Evolutionary conservation across 331 rosid species (phyloP), one percentile per base, ranked within the genome.

Genomic region (Phaseolus coccineus): DNA sequence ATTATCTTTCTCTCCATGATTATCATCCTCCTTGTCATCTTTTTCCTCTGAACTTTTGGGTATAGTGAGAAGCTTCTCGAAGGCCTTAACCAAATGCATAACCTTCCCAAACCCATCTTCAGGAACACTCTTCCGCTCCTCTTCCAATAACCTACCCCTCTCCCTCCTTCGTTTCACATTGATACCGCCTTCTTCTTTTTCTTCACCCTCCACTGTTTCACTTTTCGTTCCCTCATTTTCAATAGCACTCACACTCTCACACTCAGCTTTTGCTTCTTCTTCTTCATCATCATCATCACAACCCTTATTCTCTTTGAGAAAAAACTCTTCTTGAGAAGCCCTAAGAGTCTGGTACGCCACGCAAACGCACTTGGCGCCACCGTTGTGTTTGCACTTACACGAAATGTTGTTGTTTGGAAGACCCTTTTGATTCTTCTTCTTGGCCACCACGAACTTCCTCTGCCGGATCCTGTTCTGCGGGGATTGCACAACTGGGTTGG

Each of bases 301-400:
- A 19, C 22, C 14, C 10, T 84, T 80, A 37, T 85, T 84, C 86
- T 88, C 90, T 48, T 48, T 48, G 55, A 48, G 55, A 85, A 90
- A 90, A 55, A 93, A 96, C 68, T 90, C 97, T 55, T 91, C 99
- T 83, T 91, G 99, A 0, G 97, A 93, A 28, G 88, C 94, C 84
- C 96, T 88, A 28, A 96, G 84, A 68, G 73, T 91, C 78, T 91
- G 87, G 15, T 96, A 96, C 7, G 99, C 99, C 73, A 86, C 84
- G 46, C 97, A 91, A 0, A 90, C 68, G 57, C 98, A 96, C 88
- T 91, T 95, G 31, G 48, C 16, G 27, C 24, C 70, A n/a, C 11
- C 61, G n/a, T 78, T 75, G 0, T 30, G 16, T 30, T 77, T 88
- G 72, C 99, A 96, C 61, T 91, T 91, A 48, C 94, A 64, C 48